Conservation (phyloP, 306 rosid genomes). For the Acacia acuminata region DNA sequence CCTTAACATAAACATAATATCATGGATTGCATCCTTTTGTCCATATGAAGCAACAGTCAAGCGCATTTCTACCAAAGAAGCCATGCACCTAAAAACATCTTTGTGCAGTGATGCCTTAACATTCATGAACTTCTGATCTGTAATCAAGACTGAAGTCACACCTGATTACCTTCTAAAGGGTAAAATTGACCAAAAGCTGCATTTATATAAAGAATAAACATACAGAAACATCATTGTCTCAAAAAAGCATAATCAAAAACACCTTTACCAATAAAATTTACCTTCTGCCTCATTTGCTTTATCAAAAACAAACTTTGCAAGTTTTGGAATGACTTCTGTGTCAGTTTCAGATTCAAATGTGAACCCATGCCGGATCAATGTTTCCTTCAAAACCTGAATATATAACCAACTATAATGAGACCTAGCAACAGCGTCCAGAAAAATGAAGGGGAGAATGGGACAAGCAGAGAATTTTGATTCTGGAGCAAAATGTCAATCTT, state of each 20-base stretch:
- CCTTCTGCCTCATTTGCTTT: constrained; percentile 85
- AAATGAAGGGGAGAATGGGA: background rate
- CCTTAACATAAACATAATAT: background rate
- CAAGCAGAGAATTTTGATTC: background rate
- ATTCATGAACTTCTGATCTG: background rate
- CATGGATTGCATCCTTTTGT: constrained; percentile 12
- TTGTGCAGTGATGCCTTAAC: background rate
- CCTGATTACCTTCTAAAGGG: background rate
- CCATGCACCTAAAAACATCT: background rate
- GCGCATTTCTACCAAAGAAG: background rate
- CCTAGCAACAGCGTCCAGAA: constrained; percentile 6
- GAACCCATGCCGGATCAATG: constrained; percentile 81
- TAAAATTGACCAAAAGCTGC: background rate
- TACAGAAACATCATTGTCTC: background rate
- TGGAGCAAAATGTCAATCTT: background rate
- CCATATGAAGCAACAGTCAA: constrained; percentile 1
- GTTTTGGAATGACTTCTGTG: constrained; percentile 97
- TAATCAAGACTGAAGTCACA: background rate
- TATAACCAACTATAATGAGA: constrained; percentile 11
- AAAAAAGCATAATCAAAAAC: background rate
- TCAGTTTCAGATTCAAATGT: constrained; percentile 91
- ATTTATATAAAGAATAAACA: background rate
- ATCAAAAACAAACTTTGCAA: constrained; percentile 90
- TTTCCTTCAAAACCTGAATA: constrained; percentile 85
- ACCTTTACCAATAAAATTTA: constrained; percentile 30